phyloP scores from a whole-genome alignment of 257 asterid genomes.

The Schizonepeta tenuifolia region DNA sequence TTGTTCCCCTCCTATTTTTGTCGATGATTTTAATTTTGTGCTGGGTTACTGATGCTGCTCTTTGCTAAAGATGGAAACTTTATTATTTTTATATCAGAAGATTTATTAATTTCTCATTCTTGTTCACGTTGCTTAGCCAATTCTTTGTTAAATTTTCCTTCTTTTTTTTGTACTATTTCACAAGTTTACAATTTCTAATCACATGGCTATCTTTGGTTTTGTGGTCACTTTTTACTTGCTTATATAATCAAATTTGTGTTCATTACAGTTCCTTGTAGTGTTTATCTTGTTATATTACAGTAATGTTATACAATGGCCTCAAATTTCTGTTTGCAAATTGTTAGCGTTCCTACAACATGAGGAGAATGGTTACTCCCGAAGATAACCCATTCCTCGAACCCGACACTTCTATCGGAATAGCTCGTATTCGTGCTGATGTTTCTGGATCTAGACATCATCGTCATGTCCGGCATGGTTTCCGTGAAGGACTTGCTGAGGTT shows the following conservation, averaged over 20 bases:
- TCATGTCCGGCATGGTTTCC: slow-evolving; percentile 48
- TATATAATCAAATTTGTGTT: not conserved
- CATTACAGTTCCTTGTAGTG: not conserved
- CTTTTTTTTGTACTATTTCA: not conserved
- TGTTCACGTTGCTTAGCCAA: not conserved
- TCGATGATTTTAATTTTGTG: slow-evolving; percentile 24
- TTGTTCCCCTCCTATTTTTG: not conserved
- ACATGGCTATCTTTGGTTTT: not conserved
- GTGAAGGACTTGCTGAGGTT: slow-evolving; percentile 66
- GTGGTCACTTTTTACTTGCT: slow-evolving; percentile 3
- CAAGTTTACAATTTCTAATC: slow-evolving; percentile 2
- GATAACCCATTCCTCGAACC: slow-evolving; percentile 50
- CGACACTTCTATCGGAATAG: slow-evolving; percentile 36
- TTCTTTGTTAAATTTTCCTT: not conserved
- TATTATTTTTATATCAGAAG: not conserved
- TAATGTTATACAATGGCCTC: slow-evolving; percentile 19
- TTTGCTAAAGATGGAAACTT: not conserved
- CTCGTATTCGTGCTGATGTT: slow-evolving; percentile 39
- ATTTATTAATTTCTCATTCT: not conserved
- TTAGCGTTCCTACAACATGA: slow-evolving; percentile 48
- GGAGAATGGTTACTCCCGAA: slow-evolving; percentile 57
- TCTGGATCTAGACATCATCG: slow-evolving; percentile 49
- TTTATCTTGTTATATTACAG: slow-evolving; percentile 11
- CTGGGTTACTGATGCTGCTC: not conserved
- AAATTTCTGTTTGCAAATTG: slow-evolving; percentile 19